These are phyloP conservation scores for Ustilago bromivora DNA, from an alignment of 1,284 basidiomycete genomes.

Conservation along the genomic window DNA sequence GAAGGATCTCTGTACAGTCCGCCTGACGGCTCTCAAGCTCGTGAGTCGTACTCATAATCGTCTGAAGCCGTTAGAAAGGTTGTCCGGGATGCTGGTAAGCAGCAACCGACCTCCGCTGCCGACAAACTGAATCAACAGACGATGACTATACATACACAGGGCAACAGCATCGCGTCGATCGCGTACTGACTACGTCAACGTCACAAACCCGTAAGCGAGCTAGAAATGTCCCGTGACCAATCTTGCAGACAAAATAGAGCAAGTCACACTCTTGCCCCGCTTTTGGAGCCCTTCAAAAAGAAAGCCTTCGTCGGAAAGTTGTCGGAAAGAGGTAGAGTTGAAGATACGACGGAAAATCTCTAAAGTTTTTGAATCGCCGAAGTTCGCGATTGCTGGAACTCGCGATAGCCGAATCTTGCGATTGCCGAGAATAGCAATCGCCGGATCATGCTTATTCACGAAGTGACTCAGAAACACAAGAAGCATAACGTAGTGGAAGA, in stretches of 20 bases:
- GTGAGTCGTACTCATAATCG: neutral
- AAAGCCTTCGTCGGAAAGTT: neutral
- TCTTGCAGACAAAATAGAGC: neutral
- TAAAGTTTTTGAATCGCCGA: too few species aligned
- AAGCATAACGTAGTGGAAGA: too few species aligned
- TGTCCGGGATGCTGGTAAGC: neutral
- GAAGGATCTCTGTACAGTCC: neutral
- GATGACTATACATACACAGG: neutral
- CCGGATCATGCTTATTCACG: too few species aligned
- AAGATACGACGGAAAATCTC: too few species aligned
- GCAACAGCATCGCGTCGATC: constrained; percentile 1
- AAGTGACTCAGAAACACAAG: too few species aligned
- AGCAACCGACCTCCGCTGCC: neutral
- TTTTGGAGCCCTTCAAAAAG: constrained; percentile 4
- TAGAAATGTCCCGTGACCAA: neutral
- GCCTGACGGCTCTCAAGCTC: neutral
- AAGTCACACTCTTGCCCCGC: constrained; percentile 7
- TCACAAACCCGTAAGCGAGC: neutral
- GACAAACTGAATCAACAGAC: neutral
- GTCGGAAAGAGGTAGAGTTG: too few species aligned
- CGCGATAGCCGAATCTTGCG: too few species aligned
- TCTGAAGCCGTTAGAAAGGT: neutral
- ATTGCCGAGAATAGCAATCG: too few species aligned
- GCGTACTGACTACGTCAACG: constrained; percentile 1
- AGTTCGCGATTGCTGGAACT: too few species aligned